Base-by-base conservation (phyloP, 176 grass and related monocot species). In the Cenchrus americanus region DNA sequence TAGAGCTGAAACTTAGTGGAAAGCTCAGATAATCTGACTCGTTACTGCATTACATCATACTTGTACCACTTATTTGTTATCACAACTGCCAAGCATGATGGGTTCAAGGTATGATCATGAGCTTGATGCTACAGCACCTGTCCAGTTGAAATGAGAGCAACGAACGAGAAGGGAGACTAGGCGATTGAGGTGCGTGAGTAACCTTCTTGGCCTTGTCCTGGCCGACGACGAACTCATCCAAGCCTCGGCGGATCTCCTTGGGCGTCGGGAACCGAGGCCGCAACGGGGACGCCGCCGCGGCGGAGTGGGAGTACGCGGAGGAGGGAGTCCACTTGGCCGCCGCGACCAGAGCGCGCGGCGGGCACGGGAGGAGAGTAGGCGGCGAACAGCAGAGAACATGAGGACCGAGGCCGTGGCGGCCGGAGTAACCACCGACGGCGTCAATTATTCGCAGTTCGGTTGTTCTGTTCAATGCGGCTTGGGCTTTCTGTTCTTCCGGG, bases 201-300 rank as follows among this genome's bases (percentile, higher is more conserved):
- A 90, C 88, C 92, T 88, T 90, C 44, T 94, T 88, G 54, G 86
- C 92, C 27, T 78, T 77, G 67, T 88, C 86, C 75, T 94, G 92
- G 51, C 91, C 91, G 53, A 90, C 71, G 52, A 90, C 91, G 83
- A 86, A 90, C 82, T 88, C 86, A 63, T 90, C 85, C 62, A 93
- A 18, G 7, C 88, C 82, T 70, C 79, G n/a, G 32, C 82, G 80
- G 53, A 93, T 93, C 74, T 93, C 88, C 85, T 83, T 93, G 23
- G 91, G 91, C 27, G 85, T 88, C 5, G 88, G 88, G 51, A 90
- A 83, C 50, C 88, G 79, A 64, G 55, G 88, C 71, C 69, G 67
- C 73, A 66, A 52, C 75, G 74, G 30, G 68, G 76, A 61, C 66
- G 9, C 66, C 69, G 30, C 70, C 15, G 69, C 18, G 17, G 69